Conservation (phyloP, 192 early-diverging fungal species). For the Mortierella hygrophila region DNA sequence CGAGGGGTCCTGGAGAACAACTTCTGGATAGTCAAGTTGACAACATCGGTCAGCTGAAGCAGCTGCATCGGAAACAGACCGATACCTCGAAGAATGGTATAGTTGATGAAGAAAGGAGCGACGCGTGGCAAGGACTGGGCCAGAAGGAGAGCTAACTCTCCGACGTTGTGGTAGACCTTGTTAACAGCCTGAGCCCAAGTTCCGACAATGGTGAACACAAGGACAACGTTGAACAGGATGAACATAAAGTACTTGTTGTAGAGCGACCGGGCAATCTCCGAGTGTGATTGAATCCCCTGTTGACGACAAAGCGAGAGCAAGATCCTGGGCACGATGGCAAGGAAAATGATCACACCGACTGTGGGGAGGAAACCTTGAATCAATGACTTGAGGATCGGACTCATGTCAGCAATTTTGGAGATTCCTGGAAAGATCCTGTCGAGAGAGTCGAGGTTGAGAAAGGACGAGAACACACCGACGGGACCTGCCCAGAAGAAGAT, state of each 20-base stretch:
- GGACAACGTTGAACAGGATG: slow-evolving; percentile 78
- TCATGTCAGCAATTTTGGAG: slow-evolving; percentile 60
- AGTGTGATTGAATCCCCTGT: slow-evolving; percentile 44
- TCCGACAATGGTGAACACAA: slow-evolving; percentile 80
- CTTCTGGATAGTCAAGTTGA: slow-evolving; percentile 65
- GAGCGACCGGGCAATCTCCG: slow-evolving; percentile 44
- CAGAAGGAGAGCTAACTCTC: slow-evolving; percentile 70
- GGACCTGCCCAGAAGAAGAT: slow-evolving; percentile 84
- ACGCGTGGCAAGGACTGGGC: slow-evolving; percentile 77
- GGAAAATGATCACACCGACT: slow-evolving; percentile 77
- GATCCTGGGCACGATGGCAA: slow-evolving; percentile 77
- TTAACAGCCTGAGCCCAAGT: slow-evolving; percentile 75
- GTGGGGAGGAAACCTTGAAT: slow-evolving; percentile 80
- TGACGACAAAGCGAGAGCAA: slow-evolving; percentile 59
- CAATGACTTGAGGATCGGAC: slow-evolving; percentile 68
- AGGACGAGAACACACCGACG: slow-evolving; percentile 72
- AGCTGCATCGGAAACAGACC: slow-evolving; percentile 78
- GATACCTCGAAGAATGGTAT: slow-evolving; percentile 80
- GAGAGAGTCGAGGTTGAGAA: slow-evolving; percentile 73
- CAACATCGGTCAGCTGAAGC: slow-evolving; percentile 74
- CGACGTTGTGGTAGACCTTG: slow-evolving; percentile 74
- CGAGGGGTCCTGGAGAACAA: slow-evolving; percentile 82
- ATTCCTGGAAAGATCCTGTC: slow-evolving; percentile 71
- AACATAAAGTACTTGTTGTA: slow-evolving; percentile 78
- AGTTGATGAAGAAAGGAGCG: slow-evolving; percentile 87